Conservation (phyloP, 1,139 yeast species). For the Debaryomyces robertsiae region DNA sequence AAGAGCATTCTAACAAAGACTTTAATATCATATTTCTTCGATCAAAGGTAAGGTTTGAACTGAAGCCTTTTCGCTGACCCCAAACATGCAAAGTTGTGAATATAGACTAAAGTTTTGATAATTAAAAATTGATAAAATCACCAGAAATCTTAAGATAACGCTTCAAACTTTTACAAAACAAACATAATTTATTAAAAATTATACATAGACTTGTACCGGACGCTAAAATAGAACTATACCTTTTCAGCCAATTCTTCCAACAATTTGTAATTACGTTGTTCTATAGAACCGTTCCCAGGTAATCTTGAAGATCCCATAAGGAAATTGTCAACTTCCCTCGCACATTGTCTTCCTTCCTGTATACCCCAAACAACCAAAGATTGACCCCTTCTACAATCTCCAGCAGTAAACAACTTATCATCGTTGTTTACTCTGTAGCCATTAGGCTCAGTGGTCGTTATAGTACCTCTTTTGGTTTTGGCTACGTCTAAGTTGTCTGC, state of each 20-base stretch:
- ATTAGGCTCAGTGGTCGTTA: conserved; percentile 65
- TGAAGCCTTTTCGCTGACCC: too few species aligned
- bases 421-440: conserved; percentile 69
- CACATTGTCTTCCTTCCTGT: conserved; percentile 99
- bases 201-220: conserved; percentile 31
- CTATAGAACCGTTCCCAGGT: conserved; percentile 94
- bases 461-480: conserved; percentile 86
- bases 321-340: conserved; percentile 83
- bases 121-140: too few species aligned
- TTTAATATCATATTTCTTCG: too few species aligned
- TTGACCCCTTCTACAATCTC: conserved; percentile 99
- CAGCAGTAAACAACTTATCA: conserved; percentile 85
- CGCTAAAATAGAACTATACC: conserved; percentile 35
- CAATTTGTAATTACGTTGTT: conserved; percentile 74
- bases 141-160: too few species aligned
- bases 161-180: too few species aligned
- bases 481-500: conserved; percentile 71
- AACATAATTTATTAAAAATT: background rate
- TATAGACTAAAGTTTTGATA: too few species aligned
- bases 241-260: conserved; percentile 74
- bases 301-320: conserved; percentile 79
- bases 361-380: conserved; percentile 99
- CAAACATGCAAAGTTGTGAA: too few species aligned
- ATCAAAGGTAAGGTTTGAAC: too few species aligned
- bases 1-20: too few species aligned